Base-by-base conservation (phyloP, 176 grass and related monocot genomes). In the Cenchrus purpureus region DNA sequence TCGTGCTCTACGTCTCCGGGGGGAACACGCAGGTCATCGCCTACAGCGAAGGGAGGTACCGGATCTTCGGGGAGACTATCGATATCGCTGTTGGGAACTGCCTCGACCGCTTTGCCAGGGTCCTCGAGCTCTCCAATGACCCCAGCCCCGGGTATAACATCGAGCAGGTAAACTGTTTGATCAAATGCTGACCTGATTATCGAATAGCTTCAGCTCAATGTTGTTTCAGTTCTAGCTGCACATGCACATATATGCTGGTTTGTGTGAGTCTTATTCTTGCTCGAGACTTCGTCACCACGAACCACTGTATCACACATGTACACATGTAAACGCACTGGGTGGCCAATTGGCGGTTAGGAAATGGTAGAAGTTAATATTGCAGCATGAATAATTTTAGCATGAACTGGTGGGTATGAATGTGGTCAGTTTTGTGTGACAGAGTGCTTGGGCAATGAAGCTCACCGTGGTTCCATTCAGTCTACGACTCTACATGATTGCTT, bases 11-110 rank as follows among this genome's bases (percentile, higher is more conserved):
- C 80, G 91, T 98, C 72, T 95, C 91, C 16, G 91, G 93, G 0
- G 97, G 97, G 3, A 98, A 94, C 84, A 98, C 97, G 28, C 91
- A 92, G 81, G 97, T 98, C 61, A 95, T 98, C 54, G 97, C 97
- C 1, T 98, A 95, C 79, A 98, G 91, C 83, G 91, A 96, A 34
- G 93, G 91, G 16, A 84, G 86, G 64, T 98, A 98, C 84, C 78
- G 91, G 69, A 98, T 98, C 73, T 94, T 98, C 22, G 91, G 93
- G 6, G 91, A 95, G 84, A 98, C 96, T 5, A 98, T 95, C n/a
- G 93, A 95, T 80, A 98, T 98, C 28, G 91, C 96, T 0, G 93
- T 98, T 0, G 96, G 96, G 25, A 98, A 98, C 62, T 98, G 93
- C 80, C 87, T 98, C 1, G 96, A 98, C 71, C 80, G 93, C 2